Percentiles rank a stretch among this genome's conserved stretches.
phyloP scores from a whole-genome alignment of 2,329 filamentous ascomycete genomes.

The Paraphaeosphaeria minitans region DNA sequence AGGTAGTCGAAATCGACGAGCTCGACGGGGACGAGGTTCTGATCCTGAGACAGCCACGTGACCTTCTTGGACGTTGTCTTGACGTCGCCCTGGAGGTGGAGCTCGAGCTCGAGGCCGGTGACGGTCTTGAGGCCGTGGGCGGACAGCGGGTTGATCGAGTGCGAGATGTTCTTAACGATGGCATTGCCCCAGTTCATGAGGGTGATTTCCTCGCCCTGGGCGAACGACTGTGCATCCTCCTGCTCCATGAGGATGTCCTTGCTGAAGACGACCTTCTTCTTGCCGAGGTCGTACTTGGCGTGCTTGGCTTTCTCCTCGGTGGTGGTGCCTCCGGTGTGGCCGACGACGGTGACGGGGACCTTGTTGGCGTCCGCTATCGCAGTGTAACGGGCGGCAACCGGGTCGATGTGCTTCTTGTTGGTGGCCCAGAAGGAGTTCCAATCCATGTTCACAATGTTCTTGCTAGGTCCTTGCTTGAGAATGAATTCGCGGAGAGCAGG shows the following conservation, averaged over 20 bases:
- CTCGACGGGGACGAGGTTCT: constrained; percentile 80
- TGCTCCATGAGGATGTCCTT: constrained; percentile 81
- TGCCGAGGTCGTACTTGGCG: constrained; percentile 86
- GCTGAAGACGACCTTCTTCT: constrained; percentile 83
- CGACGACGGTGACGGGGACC: constrained; percentile 72
- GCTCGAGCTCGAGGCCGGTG: constrained; percentile 74
- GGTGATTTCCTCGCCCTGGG: constrained; percentile 86
- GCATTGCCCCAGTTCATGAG: constrained; percentile 97
- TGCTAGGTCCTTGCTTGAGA: constrained; percentile 80
- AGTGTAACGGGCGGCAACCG: constrained; percentile 54
- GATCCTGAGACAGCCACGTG: constrained; percentile 83
- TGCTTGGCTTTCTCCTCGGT: constrained; percentile 83
- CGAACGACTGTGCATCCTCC: constrained; percentile 80
- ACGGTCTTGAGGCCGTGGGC: constrained; percentile 60
- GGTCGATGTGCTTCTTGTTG: constrained; percentile 60
- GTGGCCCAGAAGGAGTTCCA: constrained; percentile 69
- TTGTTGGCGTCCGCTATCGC: constrained; percentile 70
- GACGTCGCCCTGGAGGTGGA: constrained; percentile 91
- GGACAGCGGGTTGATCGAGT: constrained; percentile 57
- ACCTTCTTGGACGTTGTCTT: constrained; percentile 97
- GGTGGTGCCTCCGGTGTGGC: constrained; percentile 59
- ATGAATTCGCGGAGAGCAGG: constrained; percentile 82
- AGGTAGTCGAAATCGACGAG: constrained; percentile 95
- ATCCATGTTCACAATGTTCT: constrained; percentile 83
- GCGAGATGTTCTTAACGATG: constrained; percentile 69